phyloP scores from a whole-genome alignment of 2,329 filamentous ascomycete species.

The Scolecobasidium constrictum region DNA sequence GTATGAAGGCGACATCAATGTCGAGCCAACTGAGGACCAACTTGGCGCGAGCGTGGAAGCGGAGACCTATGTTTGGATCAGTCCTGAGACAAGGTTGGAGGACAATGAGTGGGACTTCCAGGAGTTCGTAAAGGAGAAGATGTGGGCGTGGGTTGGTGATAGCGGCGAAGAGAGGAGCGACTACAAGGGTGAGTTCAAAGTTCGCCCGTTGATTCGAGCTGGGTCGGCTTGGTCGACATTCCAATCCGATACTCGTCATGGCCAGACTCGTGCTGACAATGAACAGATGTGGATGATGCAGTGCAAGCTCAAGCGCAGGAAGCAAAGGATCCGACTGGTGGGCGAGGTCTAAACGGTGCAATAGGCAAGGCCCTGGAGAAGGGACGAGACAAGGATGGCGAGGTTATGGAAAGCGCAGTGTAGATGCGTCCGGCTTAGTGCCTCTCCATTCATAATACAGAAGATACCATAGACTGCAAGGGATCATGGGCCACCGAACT shows the following conservation, averaged over 20 bases:
- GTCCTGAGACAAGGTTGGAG: conserved; percentile 45
- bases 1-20: conserved; percentile 9
- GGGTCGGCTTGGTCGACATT: not conserved
- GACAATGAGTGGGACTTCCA: conserved; percentile 78
- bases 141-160: conserved; percentile 45
- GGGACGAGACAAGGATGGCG: conserved; percentile 2
- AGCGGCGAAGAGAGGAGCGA: conserved; percentile 34
- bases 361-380: conserved; percentile 17
- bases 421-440: no score
- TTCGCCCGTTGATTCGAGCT: conserved; percentile 7
- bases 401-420: conserved; percentile 4
- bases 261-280: not conserved
- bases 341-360: conserved; percentile 28
- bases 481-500: no score
- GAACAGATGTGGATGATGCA: conserved; percentile 10
- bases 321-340: conserved; percentile 31
- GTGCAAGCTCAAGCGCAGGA: conserved; percentile 1
- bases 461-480: conserved; percentile 1
- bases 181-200: conserved; percentile 29
- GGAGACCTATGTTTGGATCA: conserved; percentile 43
- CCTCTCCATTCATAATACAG: no score
- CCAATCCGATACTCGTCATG: not conserved
- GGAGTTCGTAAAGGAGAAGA: conserved; percentile 68
- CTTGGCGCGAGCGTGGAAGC: conserved; percentile 29
- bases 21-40: conserved; percentile 23